Evolutionary conservation across 768 basidiomycete species (phyloP).

Genomic region (Mycena metata): DNA sequence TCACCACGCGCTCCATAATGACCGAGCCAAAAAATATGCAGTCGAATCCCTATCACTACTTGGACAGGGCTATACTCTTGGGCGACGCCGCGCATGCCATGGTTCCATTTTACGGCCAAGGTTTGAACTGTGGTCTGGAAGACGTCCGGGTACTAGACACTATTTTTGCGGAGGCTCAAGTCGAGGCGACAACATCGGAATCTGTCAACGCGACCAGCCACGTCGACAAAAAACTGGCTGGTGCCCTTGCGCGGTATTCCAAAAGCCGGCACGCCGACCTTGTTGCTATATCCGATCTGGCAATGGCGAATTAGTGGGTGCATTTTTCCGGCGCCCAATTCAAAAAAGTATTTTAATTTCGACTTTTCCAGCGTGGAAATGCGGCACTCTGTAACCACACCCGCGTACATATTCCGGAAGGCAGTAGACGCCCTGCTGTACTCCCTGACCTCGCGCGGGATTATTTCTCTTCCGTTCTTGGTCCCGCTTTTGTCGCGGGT

Average conservation of each 20-base stretch:
- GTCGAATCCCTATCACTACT: constrained; percentile 92
- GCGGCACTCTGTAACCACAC: constrained; percentile 91
- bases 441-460: constrained; percentile 66
- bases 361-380: constrained; percentile 81
- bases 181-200: constrained; percentile 61
- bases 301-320: constrained; percentile 97
- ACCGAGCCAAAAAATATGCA: constrained; percentile 48
- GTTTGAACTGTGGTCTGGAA: constrained; percentile 97
- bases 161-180: constrained; percentile 78
- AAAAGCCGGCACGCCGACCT: constrained; percentile 88
- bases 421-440: constrained; percentile 82
- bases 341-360: constrained; percentile 39
- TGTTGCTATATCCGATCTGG: constrained; percentile 90
- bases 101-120: constrained; percentile 99
- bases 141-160: constrained; percentile 92
- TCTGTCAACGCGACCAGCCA: constrained; percentile 46
- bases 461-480: constrained; percentile 61
- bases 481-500: constrained; percentile 60
- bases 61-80: constrained; percentile 87
- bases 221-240: constrained; percentile 70
- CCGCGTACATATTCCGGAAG: constrained; percentile 83
- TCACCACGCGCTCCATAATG: constrained; percentile 39
- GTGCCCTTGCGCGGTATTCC: constrained; percentile 84
- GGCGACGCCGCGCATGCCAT: constrained; percentile 98
- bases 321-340: constrained; percentile 42